Conservation (phyloP, 768 basidiomycete species). For the Panaeolus papilionaceus region DNA sequence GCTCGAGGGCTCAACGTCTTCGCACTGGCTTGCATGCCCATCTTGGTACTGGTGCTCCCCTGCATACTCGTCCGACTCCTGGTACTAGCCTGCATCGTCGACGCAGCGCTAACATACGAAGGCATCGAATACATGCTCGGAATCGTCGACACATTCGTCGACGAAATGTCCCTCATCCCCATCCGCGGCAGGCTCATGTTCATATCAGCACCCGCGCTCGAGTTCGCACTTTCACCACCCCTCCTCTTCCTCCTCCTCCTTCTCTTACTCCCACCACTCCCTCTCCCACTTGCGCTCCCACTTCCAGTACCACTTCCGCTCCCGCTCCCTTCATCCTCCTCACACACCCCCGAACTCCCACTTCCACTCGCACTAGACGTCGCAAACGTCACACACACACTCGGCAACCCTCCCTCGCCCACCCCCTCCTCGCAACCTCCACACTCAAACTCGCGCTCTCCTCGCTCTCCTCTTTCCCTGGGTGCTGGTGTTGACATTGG, state of each 20-base stretch:
- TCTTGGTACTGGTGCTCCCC: not conserved
- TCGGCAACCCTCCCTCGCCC: not conserved
- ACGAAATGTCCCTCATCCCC: no score
- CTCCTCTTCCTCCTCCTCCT: not conserved
- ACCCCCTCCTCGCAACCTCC: conserved; percentile 3
- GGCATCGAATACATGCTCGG: not conserved
- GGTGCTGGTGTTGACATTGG: not conserved
- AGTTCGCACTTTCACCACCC: not conserved
- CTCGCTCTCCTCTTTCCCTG: not conserved
- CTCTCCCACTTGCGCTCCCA: not conserved
- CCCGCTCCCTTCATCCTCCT: not conserved
- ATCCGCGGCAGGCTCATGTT: no score
- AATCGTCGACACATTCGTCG: not conserved
- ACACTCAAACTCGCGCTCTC: not conserved
- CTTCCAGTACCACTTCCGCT: not conserved
- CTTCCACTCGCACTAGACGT: conserved; percentile 10
- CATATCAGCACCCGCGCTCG: not conserved
- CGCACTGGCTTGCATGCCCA: not conserved
- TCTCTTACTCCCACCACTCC: not conserved
- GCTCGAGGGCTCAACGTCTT: not conserved
- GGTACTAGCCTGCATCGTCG: no score
- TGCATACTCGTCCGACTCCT: no score
- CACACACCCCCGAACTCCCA: not conserved
- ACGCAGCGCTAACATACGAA: not conserved
- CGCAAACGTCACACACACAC: conserved; percentile 6